These are phyloP conservation scores for Madurella fahalii DNA, from an alignment of 2,329 filamentous ascomycete genomes.

Conservation along the genomic window DNA sequence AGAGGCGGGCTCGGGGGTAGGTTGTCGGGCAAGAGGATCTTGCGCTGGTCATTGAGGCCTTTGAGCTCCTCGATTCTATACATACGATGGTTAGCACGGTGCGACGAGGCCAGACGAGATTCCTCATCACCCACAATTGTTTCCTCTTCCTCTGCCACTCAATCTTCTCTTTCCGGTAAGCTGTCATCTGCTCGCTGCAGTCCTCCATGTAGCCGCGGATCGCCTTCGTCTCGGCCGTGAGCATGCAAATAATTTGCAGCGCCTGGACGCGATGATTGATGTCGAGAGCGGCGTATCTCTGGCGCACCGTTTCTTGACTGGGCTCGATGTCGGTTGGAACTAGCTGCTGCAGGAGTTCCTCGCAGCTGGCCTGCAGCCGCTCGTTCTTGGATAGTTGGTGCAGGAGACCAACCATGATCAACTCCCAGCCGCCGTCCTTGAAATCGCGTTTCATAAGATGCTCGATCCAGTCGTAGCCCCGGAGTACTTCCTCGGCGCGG, in stretches of 20 bases:
- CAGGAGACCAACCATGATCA: constrained; percentile 81
- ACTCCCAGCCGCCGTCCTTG: constrained; percentile 82
- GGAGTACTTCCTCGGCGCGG: constrained; percentile 71
- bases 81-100: constrained; percentile 23
- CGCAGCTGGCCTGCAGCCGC: constrained; percentile 65
- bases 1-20: constrained; percentile 58
- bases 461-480: constrained; percentile 77
- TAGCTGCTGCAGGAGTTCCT: constrained; percentile 75
- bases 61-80: constrained; percentile 66
- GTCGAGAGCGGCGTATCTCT: constrained; percentile 71
- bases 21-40: constrained; percentile 69
- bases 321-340: constrained; percentile 74
- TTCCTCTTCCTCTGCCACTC: constrained; percentile 79
- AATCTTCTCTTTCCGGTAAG: constrained; percentile 92
- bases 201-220: constrained; percentile 87
- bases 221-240: constrained; percentile 81
- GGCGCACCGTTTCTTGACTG: constrained; percentile 66
- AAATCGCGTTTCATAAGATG: constrained; percentile 81
- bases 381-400: constrained; percentile 78
- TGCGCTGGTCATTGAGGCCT: constrained; percentile 66
- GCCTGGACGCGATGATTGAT: constrained; percentile 77
- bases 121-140: constrained; percentile 48
- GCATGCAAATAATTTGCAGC: constrained; percentile 79
- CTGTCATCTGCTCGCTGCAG: constrained; percentile 90
- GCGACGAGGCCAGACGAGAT: background rate